phyloP scores from a whole-genome alignment of 495 filamentous ascomycete species.

The Achaetomiella virescens region DNA sequence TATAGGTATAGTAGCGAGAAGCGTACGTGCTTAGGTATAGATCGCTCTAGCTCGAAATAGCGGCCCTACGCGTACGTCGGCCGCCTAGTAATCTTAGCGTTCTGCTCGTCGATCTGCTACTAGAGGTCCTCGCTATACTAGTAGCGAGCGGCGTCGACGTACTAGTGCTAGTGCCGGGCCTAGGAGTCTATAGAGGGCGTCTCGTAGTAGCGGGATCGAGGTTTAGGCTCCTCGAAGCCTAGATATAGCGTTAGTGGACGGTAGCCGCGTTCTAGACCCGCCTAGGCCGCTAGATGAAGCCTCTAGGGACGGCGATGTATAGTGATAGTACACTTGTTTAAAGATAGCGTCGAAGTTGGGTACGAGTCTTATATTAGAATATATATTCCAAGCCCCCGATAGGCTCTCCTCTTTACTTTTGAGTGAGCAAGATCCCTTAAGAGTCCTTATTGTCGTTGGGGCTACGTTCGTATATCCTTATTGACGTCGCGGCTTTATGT shows the following conservation, averaged over 20 bases:
- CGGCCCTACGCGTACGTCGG: neutral
- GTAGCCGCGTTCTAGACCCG: slow-evolving; percentile 4
- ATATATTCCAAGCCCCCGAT: too few species aligned
- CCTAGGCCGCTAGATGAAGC: slow-evolving; percentile 4
- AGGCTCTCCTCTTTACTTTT: neutral
- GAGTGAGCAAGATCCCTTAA: slow-evolving; percentile 2
- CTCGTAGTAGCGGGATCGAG: slow-evolving; percentile 3
- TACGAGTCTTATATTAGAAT: neutral
- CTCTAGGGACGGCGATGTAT: neutral
- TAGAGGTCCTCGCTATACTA: neutral
- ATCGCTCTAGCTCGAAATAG: slow-evolving; percentile 8
- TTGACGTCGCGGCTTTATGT: neutral
- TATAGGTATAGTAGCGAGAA: slow-evolving; percentile 10
- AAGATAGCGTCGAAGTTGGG: slow-evolving; percentile 4
- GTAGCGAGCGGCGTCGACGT: slow-evolving; percentile 3
- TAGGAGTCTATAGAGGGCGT: too few species aligned
- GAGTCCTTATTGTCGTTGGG: neutral
- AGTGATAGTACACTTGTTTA: neutral
- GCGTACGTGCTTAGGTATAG: slow-evolving; percentile 3
- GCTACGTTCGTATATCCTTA: neutral
- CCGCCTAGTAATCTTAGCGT: neutral
- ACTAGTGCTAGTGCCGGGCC: too few species aligned
- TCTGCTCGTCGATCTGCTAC: slow-evolving; percentile 1
- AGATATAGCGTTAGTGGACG: neutral
- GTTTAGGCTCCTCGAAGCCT: slow-evolving; percentile 1